Base-by-base conservation (phyloP, 2,329 filamentous ascomycete genomes). In the Beauveria caledonica region DNA sequence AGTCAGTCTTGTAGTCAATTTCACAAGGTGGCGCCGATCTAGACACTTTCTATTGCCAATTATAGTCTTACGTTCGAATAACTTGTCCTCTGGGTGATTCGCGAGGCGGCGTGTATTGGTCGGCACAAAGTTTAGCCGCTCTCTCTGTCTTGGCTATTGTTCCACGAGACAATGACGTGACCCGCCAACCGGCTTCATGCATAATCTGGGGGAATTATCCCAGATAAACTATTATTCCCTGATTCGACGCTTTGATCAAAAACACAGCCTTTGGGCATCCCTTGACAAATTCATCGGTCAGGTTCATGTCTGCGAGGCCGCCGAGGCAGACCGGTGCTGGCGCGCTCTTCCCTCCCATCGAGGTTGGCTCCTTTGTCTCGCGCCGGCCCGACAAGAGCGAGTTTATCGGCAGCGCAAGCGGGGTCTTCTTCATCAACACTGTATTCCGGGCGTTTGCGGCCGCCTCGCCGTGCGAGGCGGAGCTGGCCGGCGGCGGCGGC, bases 341-440 rank as follows among this genome's bases (percentile, higher is more conserved):
- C 40, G 25, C 54, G 7, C n/a, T 48, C 27, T 57, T 57, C 42
- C 54, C 54, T 39, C 54, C 54, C 54, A 57, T 57, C 44, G 54
- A 57, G 27, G 54, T 57, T 10, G 54, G 54, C 44, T 57, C 54
- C 2, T 57, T 57, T 8, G 54, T 57, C 27, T 57, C 54, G 27
- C 54, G 27, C 13, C 54, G 54, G 10, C 44, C 25, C 6, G 54
- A 57, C 44, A 75, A 77, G 62, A 80, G 77, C 55, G 74, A 80
- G 58, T 82, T 80, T 65, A 76, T 81, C 33, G 79, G 80, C 27
- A 80, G 77, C 64, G 78, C 78, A 13, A 79, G 76, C 45, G 79
- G 80, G 3, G 77, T 81, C 49, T 82, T 77, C 68, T 82, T 82
- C 67, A 74, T 79, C 64, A 80, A 82, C 61, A 81, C 79, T 1